Percentiles rank a stretch among this genome's conserved stretches.
phyloP scores from a whole-genome alignment of 768 basidiomycete genomes.

The Trichaptum fuscoviolaceum region DNA sequence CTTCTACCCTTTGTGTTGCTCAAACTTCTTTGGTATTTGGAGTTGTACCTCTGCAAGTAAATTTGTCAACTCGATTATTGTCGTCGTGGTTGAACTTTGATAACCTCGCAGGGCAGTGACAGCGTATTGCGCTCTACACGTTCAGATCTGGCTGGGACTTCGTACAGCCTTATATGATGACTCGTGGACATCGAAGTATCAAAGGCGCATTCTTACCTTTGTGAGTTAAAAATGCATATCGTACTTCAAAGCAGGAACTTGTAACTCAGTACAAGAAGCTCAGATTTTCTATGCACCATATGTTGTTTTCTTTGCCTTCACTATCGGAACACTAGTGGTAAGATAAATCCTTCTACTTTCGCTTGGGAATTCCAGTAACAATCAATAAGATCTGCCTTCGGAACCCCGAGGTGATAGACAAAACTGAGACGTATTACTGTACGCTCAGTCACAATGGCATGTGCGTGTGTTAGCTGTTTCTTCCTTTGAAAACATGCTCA shows the following conservation, averaged over 20 bases:
- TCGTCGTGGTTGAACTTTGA: background rate
- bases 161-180: background rate
- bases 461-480: background rate
- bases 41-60: background rate
- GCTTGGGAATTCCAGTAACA: too few species aligned
- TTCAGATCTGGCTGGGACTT: slow-evolving; percentile 1
- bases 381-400: background rate
- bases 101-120: background rate
- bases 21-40: background rate
- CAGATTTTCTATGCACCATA: background rate
- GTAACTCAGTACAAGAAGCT: too few species aligned
- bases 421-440: background rate
- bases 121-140: background rate
- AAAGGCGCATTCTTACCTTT: background rate
- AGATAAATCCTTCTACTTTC: background rate
- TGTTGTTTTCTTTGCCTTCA: background rate
- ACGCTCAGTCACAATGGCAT: background rate
- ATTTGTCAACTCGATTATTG: background rate
- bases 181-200: background rate
- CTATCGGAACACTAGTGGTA: background rate
- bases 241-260: too few species aligned
- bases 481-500: background rate
- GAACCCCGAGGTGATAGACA: background rate
- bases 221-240: background rate
- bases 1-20: background rate